These are phyloP conservation scores for Saccharomyces uvarum DNA, from an alignment of 1,139 yeast genomes.

Conservation along the genomic window DNA sequence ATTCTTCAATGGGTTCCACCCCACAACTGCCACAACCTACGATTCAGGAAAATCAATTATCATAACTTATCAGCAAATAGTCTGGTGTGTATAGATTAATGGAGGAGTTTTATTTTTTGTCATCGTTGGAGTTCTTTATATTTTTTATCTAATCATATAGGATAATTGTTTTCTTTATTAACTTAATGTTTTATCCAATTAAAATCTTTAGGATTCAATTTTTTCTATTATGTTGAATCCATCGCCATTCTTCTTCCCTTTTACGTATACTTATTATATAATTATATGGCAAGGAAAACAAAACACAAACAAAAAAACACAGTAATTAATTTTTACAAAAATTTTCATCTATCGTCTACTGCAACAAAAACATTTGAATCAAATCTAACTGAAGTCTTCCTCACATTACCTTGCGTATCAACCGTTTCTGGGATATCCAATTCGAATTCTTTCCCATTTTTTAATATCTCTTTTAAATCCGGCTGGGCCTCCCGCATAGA, in stretches of 20 bases:
- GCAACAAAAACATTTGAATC: conserved; percentile 54
- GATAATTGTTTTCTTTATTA: background rate
- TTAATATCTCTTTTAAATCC: conserved; percentile 44
- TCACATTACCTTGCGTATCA: conserved; percentile 25
- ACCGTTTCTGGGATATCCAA: conserved; percentile 39
- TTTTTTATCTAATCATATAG: background rate
- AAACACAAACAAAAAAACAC: background rate
- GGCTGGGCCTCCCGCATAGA: conserved; percentile 33
- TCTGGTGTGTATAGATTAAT: background rate
- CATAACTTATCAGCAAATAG: background rate
- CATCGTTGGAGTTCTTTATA: background rate
- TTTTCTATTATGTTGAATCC: background rate
- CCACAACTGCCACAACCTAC: conserved; percentile 2
- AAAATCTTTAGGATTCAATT: background rate
- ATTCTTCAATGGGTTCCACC: background rate
- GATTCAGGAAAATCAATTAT: background rate
- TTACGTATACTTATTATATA: background rate
- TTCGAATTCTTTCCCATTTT: conserved; percentile 43
- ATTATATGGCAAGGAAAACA: background rate
- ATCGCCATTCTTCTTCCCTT: background rate
- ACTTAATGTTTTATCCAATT: background rate
- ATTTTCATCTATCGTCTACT: conserved; percentile 25
- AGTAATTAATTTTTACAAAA: background rate
- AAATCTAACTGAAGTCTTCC: conserved; percentile 69
- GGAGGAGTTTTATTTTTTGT: background rate